Conservation (phyloP, 768 basidiomycete species). For the Suillus americanus region DNA sequence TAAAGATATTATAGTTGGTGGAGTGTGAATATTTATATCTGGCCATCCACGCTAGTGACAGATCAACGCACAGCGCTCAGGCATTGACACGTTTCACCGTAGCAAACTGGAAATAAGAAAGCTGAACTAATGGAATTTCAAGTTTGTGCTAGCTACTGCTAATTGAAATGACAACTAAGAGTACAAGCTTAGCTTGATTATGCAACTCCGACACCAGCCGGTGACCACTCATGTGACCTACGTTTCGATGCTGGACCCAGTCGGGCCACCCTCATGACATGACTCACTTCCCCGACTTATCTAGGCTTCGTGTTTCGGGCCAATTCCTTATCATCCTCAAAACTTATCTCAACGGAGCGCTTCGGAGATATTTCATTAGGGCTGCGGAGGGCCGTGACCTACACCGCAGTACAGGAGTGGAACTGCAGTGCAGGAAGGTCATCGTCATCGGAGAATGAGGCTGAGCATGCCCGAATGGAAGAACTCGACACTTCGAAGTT, state of each 20-base stretch:
- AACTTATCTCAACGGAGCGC: background rate
- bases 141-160: background rate
- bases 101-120: background rate
- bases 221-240: background rate
- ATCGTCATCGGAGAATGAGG: background rate
- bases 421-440: background rate
- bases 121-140: background rate
- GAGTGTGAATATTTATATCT: background rate
- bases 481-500: background rate
- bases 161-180: background rate
- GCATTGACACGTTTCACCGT: background rate
- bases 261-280: too few species aligned
- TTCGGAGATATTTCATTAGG: background rate
- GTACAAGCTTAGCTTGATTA: too few species aligned
- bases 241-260: background rate
- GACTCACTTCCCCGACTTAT: background rate
- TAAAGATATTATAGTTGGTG: background rate
- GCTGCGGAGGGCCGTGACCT: background rate
- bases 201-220: background rate
- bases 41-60: background rate
- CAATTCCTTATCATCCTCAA: background rate
- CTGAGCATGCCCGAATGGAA: background rate
- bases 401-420: background rate
- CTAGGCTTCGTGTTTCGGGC: background rate
- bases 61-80: background rate